Evolutionary conservation across 2,329 filamentous ascomycete genomes (phyloP).

Genomic region (Fusarium pseudoanthophilum): DNA sequence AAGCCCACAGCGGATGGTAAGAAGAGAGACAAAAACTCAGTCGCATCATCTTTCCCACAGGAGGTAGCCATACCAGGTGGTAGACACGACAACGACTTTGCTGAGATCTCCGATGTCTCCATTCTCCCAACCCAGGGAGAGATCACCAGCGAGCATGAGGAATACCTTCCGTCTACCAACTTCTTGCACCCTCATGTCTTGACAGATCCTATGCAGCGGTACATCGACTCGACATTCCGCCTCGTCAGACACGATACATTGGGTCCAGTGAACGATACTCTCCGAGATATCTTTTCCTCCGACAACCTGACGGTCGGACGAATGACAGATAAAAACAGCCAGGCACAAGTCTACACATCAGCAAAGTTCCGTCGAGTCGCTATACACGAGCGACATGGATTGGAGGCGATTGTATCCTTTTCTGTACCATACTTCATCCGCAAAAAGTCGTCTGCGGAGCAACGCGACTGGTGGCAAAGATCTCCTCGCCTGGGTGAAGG

Average conservation of each 20-base stretch:
- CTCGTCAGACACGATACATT: slow-evolving; percentile 19
- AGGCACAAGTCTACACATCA: background rate
- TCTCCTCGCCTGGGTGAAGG: slow-evolving; percentile 17
- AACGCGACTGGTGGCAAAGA: slow-evolving; percentile 17
- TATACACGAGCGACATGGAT: background rate
- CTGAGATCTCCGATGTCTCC: slow-evolving; percentile 27
- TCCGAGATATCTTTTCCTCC: background rate
- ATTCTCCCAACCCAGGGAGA: slow-evolving; percentile 17
- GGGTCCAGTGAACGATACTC: slow-evolving; percentile 3
- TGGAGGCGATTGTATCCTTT: slow-evolving; percentile 4
- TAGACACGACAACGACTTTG: slow-evolving; percentile 31
- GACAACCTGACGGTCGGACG: background rate
- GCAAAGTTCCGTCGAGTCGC: background rate
- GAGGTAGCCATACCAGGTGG: background rate
- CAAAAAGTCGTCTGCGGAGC: background rate
- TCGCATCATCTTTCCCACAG: background rate
- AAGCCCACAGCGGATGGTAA: background rate
- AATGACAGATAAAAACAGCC: background rate
- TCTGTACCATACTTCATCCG: background rate
- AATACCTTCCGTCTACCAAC: slow-evolving; percentile 15
- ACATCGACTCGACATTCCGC: slow-evolving; percentile 16
- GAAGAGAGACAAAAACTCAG: background rate
- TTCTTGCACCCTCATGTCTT: slow-evolving; percentile 6
- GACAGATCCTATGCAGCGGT: background rate
- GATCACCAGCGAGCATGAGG: background rate